Base-by-base conservation (phyloP, 257 asterid species). In the Fraxinus anomala region DNA sequence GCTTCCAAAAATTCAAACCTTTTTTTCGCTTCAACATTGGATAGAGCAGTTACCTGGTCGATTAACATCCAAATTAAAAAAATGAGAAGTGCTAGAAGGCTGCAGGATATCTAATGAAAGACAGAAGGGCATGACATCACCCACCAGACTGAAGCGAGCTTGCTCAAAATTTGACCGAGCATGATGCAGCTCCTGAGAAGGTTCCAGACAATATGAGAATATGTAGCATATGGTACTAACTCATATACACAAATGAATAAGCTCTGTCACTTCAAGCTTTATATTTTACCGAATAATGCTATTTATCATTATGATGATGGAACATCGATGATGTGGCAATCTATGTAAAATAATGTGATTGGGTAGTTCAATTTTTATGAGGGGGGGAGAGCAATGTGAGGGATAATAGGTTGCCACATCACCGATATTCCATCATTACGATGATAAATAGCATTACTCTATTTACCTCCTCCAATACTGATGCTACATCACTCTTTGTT, bases 1-100 rank as follows among this genome's bases (percentile, higher is more conserved):
- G 99, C 91, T 89, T 93, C 99, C 88, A 96, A 81, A 87, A 96
- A 93, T 86, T 96, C 98, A 70, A 92, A 96, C 91, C 98, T 89
- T 85, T 96, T 92, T 84, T 96, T 96, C 40, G 99, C 99, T 86
- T 93, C 99, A 75, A 90, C 97, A 61, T 82, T 92, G 24, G 99
- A 96, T 51, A 96, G 95, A 63, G 97, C 89, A 61, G 97, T 92
- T 70, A 93, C 93, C 99, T 96, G 87, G 75, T 70, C 39, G 59
- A 78, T 66, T 26, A 61, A 67, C 80, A 81, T 77, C 78, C 82
- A 81, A 82, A 68, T 13, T 14, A 72, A 77, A 79, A 36, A 31
- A 42, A 10, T 37, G 49, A 24, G 47, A 79, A 77, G 36, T 81
- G 26, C 13, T 33, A 61, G 59, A 24, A 44, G 73, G 63, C 74